Evolutionary conservation across 768 basidiomycete species (phyloP).

Genomic region (Phaeotremella skinneri): DNA sequence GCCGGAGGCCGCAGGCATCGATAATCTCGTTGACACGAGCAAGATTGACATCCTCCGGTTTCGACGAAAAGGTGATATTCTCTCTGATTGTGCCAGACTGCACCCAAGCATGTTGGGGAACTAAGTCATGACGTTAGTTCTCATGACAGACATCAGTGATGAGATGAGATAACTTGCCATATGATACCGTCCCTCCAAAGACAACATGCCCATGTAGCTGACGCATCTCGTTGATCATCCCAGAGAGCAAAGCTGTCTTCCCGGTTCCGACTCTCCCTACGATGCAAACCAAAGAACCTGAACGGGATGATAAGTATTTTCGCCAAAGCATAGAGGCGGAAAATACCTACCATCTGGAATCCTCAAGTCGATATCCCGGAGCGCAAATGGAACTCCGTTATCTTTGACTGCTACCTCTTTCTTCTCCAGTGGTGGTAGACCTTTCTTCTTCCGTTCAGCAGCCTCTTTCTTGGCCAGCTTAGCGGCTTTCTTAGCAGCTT

Average conservation of each 20-base stretch:
- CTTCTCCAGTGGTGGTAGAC: slow-evolving; percentile 9
- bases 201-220: slow-evolving; percentile 25
- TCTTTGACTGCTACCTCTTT: slow-evolving; percentile 9
- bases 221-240: slow-evolving; percentile 47
- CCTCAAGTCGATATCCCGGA: slow-evolving; percentile 56
- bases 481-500: slow-evolving; percentile 6
- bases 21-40: slow-evolving; percentile 30
- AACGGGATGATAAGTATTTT: background rate
- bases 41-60: slow-evolving; percentile 25
- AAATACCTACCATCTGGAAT: slow-evolving; percentile 51
- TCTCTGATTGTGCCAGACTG: slow-evolving; percentile 46
- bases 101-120: slow-evolving; percentile 50
- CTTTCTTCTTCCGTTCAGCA: slow-evolving; percentile 16
- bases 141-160: background rate
- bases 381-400: slow-evolving; percentile 55
- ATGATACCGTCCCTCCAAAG: slow-evolving; percentile 43
- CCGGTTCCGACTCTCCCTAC: slow-evolving; percentile 48
- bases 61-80: slow-evolving; percentile 46
- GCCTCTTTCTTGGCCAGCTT: slow-evolving; percentile 3
- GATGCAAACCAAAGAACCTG: slow-evolving; percentile 43
- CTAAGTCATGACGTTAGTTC: slow-evolving; percentile 10
- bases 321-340: too few relatives aligned
- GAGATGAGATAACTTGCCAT: slow-evolving; percentile 24
- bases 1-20: slow-evolving; percentile 39
- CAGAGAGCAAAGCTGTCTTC: slow-evolving; percentile 44